A percentile compares a stretch with the other conserved stretches of the same genome.
These are phyloP conservation scores for Neohortaea acidophila DNA, from an alignment of 495 filamentous ascomycete genomes.

Conservation along the genomic window DNA sequence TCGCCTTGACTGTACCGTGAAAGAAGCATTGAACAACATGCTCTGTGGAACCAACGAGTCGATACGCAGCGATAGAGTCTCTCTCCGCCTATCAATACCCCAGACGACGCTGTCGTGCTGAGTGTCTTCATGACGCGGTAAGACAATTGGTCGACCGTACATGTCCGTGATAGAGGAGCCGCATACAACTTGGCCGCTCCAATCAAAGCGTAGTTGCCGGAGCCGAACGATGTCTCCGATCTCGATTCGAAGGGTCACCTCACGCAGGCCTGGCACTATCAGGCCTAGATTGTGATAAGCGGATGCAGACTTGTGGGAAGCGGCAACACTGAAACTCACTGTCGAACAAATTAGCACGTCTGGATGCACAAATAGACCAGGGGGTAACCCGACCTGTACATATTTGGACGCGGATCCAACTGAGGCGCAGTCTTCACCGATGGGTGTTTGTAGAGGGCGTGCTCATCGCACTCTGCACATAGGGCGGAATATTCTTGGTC, in stretches of 20 bases:
- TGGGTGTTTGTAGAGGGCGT: slow-evolving; percentile 17
- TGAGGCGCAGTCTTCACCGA: too few species aligned
- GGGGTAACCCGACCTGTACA: too few species aligned
- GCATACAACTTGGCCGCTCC: slow-evolving; percentile 4
- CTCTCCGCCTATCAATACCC: slow-evolving; percentile 25
- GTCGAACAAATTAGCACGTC: too few species aligned
- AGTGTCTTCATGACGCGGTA: neutral
- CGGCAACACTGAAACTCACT: too few species aligned
- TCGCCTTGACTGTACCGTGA: slow-evolving; percentile 21
- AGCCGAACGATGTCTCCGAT: slow-evolving; percentile 17
- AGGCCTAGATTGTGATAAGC: neutral
- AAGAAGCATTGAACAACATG: slow-evolving; percentile 29
- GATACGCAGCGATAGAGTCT: slow-evolving; percentile 23
- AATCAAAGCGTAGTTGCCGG: slow-evolving; percentile 12
- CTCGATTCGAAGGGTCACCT: slow-evolving; percentile 15
- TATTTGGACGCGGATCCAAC: too few species aligned
- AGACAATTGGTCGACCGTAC: slow-evolving; percentile 16
- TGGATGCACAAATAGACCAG: too few species aligned
- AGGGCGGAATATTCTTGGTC: slow-evolving; percentile 5
- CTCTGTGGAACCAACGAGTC: slow-evolving; percentile 22
- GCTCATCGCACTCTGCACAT: slow-evolving; percentile 13
- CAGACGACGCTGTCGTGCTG: slow-evolving; percentile 23
- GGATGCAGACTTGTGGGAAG: slow-evolving; percentile 3
- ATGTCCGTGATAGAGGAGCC: slow-evolving; percentile 5
- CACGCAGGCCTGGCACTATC: slow-evolving; percentile 18